Evolutionary conservation across 78 protist genomes (phyloP).

Genomic region (Polysphondylium violaceum): DNA sequence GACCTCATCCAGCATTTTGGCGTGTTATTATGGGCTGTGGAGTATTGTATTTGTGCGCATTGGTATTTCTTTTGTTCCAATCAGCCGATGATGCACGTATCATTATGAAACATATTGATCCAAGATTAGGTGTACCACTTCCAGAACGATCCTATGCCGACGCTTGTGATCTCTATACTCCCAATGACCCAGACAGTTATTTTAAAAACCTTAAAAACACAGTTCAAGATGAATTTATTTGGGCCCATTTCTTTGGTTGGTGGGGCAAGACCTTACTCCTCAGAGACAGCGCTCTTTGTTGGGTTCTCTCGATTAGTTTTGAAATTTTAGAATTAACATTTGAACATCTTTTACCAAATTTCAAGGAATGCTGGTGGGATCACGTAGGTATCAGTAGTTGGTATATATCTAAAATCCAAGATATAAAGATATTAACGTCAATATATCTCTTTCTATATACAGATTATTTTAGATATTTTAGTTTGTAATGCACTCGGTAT

Average conservation of each 20-base stretch:
- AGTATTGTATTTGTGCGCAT: conserved; percentile 84
- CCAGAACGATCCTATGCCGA: conserved; percentile 90
- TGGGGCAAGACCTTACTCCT: conserved; percentile 87
- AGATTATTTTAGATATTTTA: conserved; percentile 84
- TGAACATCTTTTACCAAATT: conserved; percentile 89
- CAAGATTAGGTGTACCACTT: conserved; percentile 61
- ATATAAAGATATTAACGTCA: background rate
- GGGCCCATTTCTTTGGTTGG: conserved; percentile 94
- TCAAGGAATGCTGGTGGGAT: conserved; percentile 97
- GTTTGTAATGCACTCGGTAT: conserved; percentile 91
- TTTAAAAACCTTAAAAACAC: conserved; percentile 52
- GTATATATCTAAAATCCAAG: background rate
- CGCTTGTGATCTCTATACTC: conserved; percentile 86
- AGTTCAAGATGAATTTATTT: conserved; percentile 86
- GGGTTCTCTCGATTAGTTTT: conserved; percentile 78
- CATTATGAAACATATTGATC: conserved; percentile 76
- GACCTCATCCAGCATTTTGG: conserved; percentile 96
- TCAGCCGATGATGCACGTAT: conserved; percentile 78
- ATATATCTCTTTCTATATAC: background rate
- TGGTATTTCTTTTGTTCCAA: conserved; percentile 89
- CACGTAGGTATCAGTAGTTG: conserved; percentile 74
- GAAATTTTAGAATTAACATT: conserved; percentile 91
- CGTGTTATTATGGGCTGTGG: conserved; percentile 86
- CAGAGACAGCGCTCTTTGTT: conserved; percentile 73
- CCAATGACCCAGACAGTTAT: conserved; percentile 71